phyloP scores from a whole-genome alignment of 2,329 filamentous ascomycete genomes.

The Emergomyces orientalis region DNA sequence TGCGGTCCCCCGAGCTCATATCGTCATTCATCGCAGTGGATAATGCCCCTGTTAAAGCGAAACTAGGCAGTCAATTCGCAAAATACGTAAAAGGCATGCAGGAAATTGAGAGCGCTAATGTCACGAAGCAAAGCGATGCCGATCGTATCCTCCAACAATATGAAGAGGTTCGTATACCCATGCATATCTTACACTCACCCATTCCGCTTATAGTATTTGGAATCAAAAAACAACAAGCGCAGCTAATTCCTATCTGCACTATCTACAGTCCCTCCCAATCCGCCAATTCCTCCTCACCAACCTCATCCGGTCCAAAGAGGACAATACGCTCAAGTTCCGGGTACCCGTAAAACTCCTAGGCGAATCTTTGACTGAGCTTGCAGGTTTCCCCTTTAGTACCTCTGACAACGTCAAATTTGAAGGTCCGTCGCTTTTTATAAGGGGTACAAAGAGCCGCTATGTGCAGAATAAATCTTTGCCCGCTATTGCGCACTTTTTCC shows the following conservation, averaged over 20 bases:
- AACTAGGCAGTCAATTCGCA: slow-evolving; percentile 59
- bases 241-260: slow-evolving; percentile 13
- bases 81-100: slow-evolving; percentile 58
- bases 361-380: slow-evolving; percentile 61
- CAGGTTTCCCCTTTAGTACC: slow-evolving; percentile 72
- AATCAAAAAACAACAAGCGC: no score
- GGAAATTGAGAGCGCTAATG: slow-evolving; percentile 59
- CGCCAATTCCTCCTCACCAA: slow-evolving; percentile 91
- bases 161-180: slow-evolving; percentile 48
- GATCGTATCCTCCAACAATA: slow-evolving; percentile 68
- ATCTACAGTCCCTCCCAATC: slow-evolving; percentile 55
- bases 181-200: not conserved
- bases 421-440: slow-evolving; percentile 65
- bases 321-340: slow-evolving; percentile 59
- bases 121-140: slow-evolving; percentile 65
- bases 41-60: slow-evolving; percentile 74
- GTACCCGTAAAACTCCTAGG: slow-evolving; percentile 67
- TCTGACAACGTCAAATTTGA: slow-evolving; percentile 58
- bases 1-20: slow-evolving; percentile 56
- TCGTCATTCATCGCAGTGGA: slow-evolving; percentile 68
- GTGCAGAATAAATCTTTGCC: slow-evolving; percentile 24
- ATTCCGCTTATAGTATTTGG: no score
- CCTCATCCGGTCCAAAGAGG: slow-evolving; percentile 46
- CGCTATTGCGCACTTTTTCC: slow-evolving; percentile 54
- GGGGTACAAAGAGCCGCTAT: slow-evolving; percentile 24